phyloP scores from a whole-genome alignment of 2,329 filamentous ascomycete species.

The Pestalotiopsis sp. region DNA sequence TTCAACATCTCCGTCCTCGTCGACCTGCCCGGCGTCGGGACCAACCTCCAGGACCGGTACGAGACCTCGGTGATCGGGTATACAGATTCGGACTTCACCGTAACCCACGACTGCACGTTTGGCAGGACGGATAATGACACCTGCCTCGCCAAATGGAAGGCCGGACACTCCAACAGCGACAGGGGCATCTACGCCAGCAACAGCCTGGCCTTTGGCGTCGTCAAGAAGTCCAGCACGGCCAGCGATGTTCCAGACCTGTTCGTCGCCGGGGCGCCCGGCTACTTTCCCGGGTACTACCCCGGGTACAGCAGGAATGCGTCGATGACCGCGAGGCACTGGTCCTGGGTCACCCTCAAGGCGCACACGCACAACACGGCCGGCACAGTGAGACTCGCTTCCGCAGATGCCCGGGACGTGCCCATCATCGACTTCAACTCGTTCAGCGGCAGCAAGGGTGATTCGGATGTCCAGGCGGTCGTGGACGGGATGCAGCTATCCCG shows the following conservation, averaged over 20 bases:
- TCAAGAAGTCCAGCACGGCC: slow-evolving; percentile 17
- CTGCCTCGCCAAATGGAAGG: slow-evolving; percentile 16
- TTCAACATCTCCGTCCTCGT: slow-evolving; percentile 28
- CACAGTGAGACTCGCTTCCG: slow-evolving; percentile 43
- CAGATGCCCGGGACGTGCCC: slow-evolving; percentile 56
- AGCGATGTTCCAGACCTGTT: slow-evolving; percentile 20
- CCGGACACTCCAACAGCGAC: slow-evolving; percentile 9
- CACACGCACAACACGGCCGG: slow-evolving; percentile 57
- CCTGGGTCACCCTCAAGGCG: slow-evolving; percentile 37
- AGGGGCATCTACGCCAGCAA: slow-evolving; percentile 22
- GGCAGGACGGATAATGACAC: slow-evolving; percentile 13
- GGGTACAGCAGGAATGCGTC: slow-evolving; percentile 14
- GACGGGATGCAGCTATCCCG: slow-evolving; percentile 13
- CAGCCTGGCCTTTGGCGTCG: slow-evolving; percentile 20
- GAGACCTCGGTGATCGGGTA: slow-evolving; percentile 23
- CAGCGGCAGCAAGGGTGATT: slow-evolving; percentile 39
- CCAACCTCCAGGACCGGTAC: slow-evolving; percentile 31
- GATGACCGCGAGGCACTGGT: slow-evolving; percentile 28
- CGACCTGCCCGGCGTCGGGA: slow-evolving; percentile 36
- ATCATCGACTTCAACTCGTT: slow-evolving; percentile 61
- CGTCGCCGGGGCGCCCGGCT: slow-evolving; percentile 19
- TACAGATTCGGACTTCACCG: slow-evolving; percentile 4
- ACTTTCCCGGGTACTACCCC: slow-evolving; percentile 21
- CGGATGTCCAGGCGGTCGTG: slow-evolving; percentile 40
- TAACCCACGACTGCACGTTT: slow-evolving; percentile 7